Base-by-base conservation (phyloP, 179 eudicot species). In the Drosera spatulata region DNA sequence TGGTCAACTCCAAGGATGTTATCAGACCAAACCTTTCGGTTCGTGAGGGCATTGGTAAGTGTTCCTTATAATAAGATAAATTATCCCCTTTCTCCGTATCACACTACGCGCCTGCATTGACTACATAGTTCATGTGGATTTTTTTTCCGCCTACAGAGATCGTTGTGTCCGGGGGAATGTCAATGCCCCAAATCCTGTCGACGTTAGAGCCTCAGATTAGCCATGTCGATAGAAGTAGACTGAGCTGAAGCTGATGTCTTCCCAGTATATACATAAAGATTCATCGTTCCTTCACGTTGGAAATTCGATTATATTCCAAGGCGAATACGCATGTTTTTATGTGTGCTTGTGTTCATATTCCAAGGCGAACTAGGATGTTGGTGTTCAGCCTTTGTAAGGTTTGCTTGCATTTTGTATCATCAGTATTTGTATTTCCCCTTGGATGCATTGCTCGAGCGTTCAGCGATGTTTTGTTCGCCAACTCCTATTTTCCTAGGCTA, bases 151-250 rank as follows among this genome's bases (percentile, higher is more conserved):
- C 41, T 91, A 1, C 33, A 22, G 33, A 22, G 33, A 22, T 22
- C 33, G 33, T 22, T 22, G 33, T 22, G 33, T 22, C 97, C 13
- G 97, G 95, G 62, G 97, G 97, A 61, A 91, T 91, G 97, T 91
- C 97, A n/a, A 91, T 91, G 97, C 97, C 97, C 13, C 95, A 85
- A 69, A 68, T 83, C 57, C 87, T 91, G 10, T 83, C 96, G 6
- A 83, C 95, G 0, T 39, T 87, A 70, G 96, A 91, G 64, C 66
- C 85, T 53, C 75, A 71, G 61, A 73, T 55, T n/a, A 64, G 73
- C 43, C 86, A 80, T n/a, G 68, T 76, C 50, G 87, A 87, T 64
- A 77, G 91, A 85, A 79, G 72, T 63, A 73, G 96, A 72, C 62
- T 76, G 42, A 71, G 59, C 75, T 60, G 95, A 79, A 84, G 77